A percentile compares a stretch with the other conserved stretches of the same genome.
phyloP scores from a whole-genome alignment of 2,329 filamentous ascomycete species.

The Clonostachys rosea region DNA sequence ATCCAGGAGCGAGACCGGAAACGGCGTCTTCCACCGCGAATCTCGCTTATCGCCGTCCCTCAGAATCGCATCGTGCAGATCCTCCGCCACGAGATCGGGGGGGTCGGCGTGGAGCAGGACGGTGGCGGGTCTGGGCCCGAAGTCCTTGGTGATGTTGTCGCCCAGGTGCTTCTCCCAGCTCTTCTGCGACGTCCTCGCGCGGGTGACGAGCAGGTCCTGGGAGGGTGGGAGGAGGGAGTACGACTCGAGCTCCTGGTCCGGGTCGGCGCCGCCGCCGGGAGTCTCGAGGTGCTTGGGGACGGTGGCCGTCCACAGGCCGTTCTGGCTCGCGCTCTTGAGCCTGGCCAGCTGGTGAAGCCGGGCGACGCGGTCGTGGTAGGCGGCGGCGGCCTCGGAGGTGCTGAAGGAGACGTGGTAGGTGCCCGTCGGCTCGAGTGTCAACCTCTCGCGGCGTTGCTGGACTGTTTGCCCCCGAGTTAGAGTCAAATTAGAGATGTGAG shows the following conservation, averaged over 20 bases:
- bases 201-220: constrained; percentile 5
- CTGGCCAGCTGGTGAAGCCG: neutral
- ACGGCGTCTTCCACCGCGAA: neutral
- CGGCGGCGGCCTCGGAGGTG: constrained; percentile 9
- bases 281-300: constrained; percentile 14
- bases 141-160: constrained; percentile 5
- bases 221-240: constrained; percentile 21
- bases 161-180: constrained; percentile 12
- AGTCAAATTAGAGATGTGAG: neutral
- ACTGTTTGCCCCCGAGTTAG: constrained; percentile 24
- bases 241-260: constrained; percentile 13
- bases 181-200: constrained; percentile 1
- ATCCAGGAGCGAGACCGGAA: neutral
- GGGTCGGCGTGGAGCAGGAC: constrained; percentile 22
- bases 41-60: neutral
- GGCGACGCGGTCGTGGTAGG: neutral
- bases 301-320: constrained; percentile 16
- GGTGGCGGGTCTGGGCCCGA: constrained; percentile 9
- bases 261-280: constrained; percentile 2
- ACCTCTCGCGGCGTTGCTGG: constrained; percentile 59
- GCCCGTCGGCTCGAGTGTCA: constrained; percentile 58
- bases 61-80: constrained; percentile 1
- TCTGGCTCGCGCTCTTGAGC: neutral
- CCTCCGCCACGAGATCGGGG: constrained; percentile 1
- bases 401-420: constrained; percentile 43